Base-by-base conservation (phyloP, 1,139 yeast genomes). In the Lizanozyma gosingica region DNA sequence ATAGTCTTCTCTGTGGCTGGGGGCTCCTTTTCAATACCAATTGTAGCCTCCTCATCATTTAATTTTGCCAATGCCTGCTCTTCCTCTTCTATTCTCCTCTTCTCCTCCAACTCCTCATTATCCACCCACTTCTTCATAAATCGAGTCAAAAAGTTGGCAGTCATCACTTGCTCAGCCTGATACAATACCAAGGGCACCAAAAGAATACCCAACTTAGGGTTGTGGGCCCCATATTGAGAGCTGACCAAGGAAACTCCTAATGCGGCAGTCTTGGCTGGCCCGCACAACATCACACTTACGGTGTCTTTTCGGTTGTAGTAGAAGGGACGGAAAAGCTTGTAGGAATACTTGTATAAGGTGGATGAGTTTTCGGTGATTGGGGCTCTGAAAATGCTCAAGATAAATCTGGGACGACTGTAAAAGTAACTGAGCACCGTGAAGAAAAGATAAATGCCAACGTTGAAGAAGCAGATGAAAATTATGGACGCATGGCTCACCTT, bases 211-310 rank as follows among this genome's bases (percentile, higher is more conserved):
- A 86, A 64, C 47, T 77, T 66, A 4, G 72, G 71, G 47, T 75
- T 75, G 38, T 70, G 52, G 3, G 77, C 61, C 6, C 94, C 94
- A 56, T 85, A 87, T 57, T 87, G 95, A 0, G 95, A 76, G 1
- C 87, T 68, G 8, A 84, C 69, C 42, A 87, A 67, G 1, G 95
- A 83, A 1, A 87, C 94, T 37, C 96, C 96, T 40, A 87, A 66
- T 0, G 95, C 95, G 0, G 95, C 95, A 0, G 95, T 86, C 56
- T 87, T 87, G 3, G 96, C 95, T 1, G 95, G 94, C 4, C 95
- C 95, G 59, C 95, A 86, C 43, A 86, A 72, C 81, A 87, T 73
- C 38, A 87, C 71, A 3, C 92, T 74, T 29, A 85, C 85, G 0
- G 95, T 78, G 53, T 87, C 95, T 41, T 65, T 61, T 49, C 81